phyloP scores from a whole-genome alignment of 2,329 filamentous ascomycete genomes.

The Sporothrix brasiliensis region DNA sequence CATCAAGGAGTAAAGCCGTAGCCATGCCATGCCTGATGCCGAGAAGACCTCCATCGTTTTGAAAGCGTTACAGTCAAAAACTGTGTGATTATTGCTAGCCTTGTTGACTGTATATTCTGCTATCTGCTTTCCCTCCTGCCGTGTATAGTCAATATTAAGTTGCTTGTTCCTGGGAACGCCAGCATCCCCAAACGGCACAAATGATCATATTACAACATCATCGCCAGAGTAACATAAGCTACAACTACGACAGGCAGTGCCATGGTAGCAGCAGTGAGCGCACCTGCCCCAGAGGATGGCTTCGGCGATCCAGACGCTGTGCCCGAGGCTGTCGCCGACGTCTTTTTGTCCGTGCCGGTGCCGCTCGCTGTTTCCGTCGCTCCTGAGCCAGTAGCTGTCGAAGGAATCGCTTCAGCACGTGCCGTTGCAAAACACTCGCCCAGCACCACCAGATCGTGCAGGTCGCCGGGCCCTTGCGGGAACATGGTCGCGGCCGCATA shows the following conservation, averaged over 20 bases:
- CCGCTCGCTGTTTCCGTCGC: background rate
- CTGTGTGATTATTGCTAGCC: too few species aligned
- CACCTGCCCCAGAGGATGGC: background rate
- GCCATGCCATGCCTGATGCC: too few species aligned
- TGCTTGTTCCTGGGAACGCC: background rate
- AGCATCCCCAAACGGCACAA: background rate
- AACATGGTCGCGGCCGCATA: conserved; percentile 17
- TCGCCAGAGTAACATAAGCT: background rate
- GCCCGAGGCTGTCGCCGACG: background rate
- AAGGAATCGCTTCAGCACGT: background rate
- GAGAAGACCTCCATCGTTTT: too few species aligned
- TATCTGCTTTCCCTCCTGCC: too few species aligned
- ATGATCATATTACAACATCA: background rate
- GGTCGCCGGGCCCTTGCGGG: conserved; percentile 1
- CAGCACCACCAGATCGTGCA: conserved; percentile 14
- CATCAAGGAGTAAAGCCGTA: too few species aligned
- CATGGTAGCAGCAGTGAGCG: background rate
- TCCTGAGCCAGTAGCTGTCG: background rate
- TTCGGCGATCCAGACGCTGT: background rate
- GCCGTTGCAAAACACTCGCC: background rate
- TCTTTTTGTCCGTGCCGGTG: background rate
- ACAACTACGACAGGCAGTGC: background rate
- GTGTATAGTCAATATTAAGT: too few species aligned
- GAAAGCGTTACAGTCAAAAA: too few species aligned
- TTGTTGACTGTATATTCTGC: too few species aligned